Percentiles rank a stretch among this genome's conserved stretches.
Conservation (phyloP, 139 green algal species). For the Closterium sp. region DNA sequence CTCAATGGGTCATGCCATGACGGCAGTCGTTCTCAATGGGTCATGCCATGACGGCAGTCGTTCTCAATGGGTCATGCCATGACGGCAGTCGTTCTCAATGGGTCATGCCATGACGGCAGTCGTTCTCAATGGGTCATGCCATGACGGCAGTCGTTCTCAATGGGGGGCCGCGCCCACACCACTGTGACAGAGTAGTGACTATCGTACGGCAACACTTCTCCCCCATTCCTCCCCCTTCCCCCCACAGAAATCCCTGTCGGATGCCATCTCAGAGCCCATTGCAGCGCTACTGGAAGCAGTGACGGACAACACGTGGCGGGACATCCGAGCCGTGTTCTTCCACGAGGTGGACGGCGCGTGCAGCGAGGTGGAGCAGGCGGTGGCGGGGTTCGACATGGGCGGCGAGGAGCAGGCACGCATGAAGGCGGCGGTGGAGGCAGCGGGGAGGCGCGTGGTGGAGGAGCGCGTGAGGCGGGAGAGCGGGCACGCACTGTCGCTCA, state of each 20-base stretch:
- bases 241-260: slow-evolving; percentile 14
- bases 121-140: too few species aligned
- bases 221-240: neutral
- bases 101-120: too few species aligned
- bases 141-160: too few species aligned
- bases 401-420: slow-evolving; percentile 10
- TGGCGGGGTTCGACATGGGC: slow-evolving; percentile 39
- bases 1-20: too few species aligned
- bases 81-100: too few species aligned
- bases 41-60: too few species aligned
- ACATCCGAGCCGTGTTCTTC: slow-evolving; percentile 16
- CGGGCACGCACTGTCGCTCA: slow-evolving; percentile 15
- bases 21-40: too few species aligned
- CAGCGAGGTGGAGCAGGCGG: neutral
- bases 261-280: slow-evolving; percentile 16
- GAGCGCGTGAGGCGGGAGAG: slow-evolving; percentile 22
- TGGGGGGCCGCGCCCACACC: too few species aligned
- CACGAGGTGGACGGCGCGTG: neutral
- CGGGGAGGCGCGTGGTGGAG: slow-evolving; percentile 30
- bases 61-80: too few species aligned
- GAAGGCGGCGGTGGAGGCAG: slow-evolving; percentile 6
- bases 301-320: slow-evolving; percentile 28
- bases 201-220: too few species aligned
- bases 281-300: slow-evolving; percentile 20
- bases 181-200: too few species aligned